Percentiles rank a stretch among this genome's conserved stretches.
Conservation (phyloP, 2,329 filamentous ascomycete genomes). For the Botryotinia calthae region DNA sequence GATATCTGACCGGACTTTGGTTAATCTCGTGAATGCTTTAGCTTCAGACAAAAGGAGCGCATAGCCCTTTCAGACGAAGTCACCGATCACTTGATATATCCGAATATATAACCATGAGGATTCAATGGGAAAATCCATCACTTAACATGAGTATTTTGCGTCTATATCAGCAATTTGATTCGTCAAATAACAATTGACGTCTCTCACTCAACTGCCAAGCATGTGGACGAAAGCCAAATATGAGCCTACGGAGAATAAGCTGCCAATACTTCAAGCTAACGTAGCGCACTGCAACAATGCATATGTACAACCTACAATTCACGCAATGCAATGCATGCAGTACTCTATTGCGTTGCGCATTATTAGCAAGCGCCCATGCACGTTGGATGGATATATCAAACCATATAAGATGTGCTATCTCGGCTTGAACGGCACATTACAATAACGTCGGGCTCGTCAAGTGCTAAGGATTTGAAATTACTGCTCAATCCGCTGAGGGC, state of each 20-base stretch:
- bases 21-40: too few species aligned
- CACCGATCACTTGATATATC: neutral
- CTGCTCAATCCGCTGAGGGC: neutral
- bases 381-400: neutral
- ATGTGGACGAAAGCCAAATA: neutral
- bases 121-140: neutral
- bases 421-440: neutral
- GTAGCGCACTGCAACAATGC: neutral
- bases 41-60: neutral
- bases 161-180: neutral
- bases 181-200: neutral
- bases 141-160: neutral
- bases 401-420: neutral
- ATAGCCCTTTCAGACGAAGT: neutral
- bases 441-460: neutral
- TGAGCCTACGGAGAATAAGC: conserved; percentile 4
- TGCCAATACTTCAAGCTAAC: conserved; percentile 5
- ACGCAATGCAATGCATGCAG: neutral
- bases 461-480: neutral
- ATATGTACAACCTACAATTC: neutral
- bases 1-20: neutral
- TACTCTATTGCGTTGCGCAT: neutral
- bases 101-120: neutral
- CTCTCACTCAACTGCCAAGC: neutral
- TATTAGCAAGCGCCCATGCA: neutral